phyloP scores from a whole-genome alignment of 2,329 filamentous ascomycete species.

The Sporothrix euskadiensis region DNA sequence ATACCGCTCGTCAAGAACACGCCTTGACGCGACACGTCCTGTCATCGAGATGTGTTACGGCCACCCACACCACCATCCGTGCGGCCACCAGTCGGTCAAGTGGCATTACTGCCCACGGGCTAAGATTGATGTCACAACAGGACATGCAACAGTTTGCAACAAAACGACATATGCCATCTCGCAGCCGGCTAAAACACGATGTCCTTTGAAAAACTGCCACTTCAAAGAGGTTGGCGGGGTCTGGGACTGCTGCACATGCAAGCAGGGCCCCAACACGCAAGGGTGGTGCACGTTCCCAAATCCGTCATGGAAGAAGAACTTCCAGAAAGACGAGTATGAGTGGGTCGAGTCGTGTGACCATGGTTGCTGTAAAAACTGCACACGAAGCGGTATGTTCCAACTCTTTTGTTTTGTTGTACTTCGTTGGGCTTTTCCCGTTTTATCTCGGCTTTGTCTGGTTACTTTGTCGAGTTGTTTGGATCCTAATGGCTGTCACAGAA shows the following conservation, averaged over 20 bases:
- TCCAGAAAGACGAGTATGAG: constrained; percentile 41
- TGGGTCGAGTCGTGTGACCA: constrained; percentile 52
- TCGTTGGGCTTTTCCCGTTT: not conserved
- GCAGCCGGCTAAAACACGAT: constrained; percentile 48
- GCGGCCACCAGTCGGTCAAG: constrained; percentile 56
- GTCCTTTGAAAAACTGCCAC: constrained; percentile 54
- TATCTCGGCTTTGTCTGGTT: not conserved
- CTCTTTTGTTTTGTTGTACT: not conserved
- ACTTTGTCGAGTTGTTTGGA: too few relatives aligned
- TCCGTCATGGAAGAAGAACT: constrained; percentile 39
- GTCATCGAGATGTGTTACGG: constrained; percentile 53
- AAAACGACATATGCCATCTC: constrained; percentile 51
- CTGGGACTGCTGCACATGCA: constrained; percentile 58
- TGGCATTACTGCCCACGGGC: constrained; percentile 57
- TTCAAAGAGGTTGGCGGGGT: constrained; percentile 51
- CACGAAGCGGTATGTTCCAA: constrained; percentile 44
- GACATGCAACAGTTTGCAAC: constrained; percentile 52
- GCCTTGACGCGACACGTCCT: not conserved
- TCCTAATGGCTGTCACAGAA: constrained; percentile 19
- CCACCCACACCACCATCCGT: constrained; percentile 54
- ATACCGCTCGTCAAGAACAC: not conserved
- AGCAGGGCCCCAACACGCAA: constrained; percentile 52
- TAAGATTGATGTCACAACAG: constrained; percentile 51
- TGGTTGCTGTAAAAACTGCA: constrained; percentile 54
- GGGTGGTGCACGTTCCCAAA: constrained; percentile 54